Base-by-base conservation (phyloP, 768 basidiomycete species). In the Hygrocybe punicea region DNA sequence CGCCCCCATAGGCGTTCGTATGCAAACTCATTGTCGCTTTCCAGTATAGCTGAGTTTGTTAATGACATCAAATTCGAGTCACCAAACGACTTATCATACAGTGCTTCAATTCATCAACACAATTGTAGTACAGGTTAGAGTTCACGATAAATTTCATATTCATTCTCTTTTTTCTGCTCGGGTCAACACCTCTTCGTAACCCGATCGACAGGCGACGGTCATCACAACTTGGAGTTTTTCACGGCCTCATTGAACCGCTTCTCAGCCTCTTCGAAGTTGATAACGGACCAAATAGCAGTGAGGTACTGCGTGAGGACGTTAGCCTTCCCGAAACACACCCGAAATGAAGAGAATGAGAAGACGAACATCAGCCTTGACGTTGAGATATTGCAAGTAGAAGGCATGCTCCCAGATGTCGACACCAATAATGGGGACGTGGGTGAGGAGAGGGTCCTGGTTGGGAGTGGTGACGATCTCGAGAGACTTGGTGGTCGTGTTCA, bases 331-430 rank as follows among this genome's bases (percentile, higher is more conserved):
- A 29, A 25, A 51, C 36, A 44, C 13, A 33, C 13, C 9, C 16
- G n/a, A 6, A 51, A 6, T 34, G 23, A 50, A 5, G 40, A 19
- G 45, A 56, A 56, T 17, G 42, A 16, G 24, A 42, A 44, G 7
- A 82, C 93, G 71, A 67, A 95, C 93, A 64, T 96, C 90, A 57
- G 74, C 84, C 82, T 96, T 96, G 69, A 93, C 92, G 75, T 96
- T 97, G 73, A 89, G 83, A 77, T 98, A 98, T 72, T 98, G 93
- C 64, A 96, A 83, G 78, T 96, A 98, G 79, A 93, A 93, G 52
- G 93, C 91, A 68, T 95, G 93, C 75, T 96, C 93, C 93, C 93
- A 96, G 68, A 95, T 85, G 62, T 95, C 93, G 63, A 97, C 87
- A 44, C 93, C 93, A 63, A 95, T 89, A 76, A 97, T 81, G 54